Percentiles rank a stretch among this genome's conserved stretches.
phyloP scores from a whole-genome alignment of 1,284 basidiomycete genomes.

The Inonotus obliquus region DNA sequence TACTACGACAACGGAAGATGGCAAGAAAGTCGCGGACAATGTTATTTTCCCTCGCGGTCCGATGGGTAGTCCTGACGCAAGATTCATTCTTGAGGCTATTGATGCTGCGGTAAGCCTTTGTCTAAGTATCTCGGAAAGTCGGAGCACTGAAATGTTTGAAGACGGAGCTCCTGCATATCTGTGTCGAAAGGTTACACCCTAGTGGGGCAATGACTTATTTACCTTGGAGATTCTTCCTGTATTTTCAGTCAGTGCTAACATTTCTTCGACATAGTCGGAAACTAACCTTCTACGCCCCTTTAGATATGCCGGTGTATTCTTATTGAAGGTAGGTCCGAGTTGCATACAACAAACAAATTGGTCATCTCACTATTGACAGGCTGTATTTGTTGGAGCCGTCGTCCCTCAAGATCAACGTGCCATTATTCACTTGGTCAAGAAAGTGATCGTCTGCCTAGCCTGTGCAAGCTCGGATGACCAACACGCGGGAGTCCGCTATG shows the following conservation, averaged over 20 bases:
- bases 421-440: constrained; percentile 23
- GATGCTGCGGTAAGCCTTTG: constrained; percentile 21
- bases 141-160: not conserved
- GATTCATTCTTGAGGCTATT: constrained; percentile 26
- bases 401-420: constrained; percentile 20
- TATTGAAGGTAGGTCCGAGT: constrained; percentile 15
- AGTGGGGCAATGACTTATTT: constrained; percentile 22
- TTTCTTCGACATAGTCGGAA: not conserved
- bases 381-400: constrained; percentile 24
- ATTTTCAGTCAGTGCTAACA: constrained; percentile 20
- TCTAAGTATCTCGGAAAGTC: not conserved
- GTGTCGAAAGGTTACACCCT: constrained; percentile 23
- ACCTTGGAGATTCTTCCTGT: constrained; percentile 23
- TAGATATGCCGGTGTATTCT: constrained; percentile 23
- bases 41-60: constrained; percentile 22
- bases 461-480: constrained; percentile 21
- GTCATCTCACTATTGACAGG: constrained; percentile 5
- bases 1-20: constrained; percentile 15
- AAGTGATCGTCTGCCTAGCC: constrained; percentile 22
- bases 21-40: constrained; percentile 16
- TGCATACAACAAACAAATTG: not conserved
- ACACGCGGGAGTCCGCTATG: constrained; percentile 24
- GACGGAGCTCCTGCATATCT: constrained; percentile 23
- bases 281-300: not conserved
- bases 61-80: constrained; percentile 23